These are phyloP conservation scores for Paralagenidium karlingii DNA, from an alignment of 352 stramenopile genomes.

Conservation along the genomic window DNA sequence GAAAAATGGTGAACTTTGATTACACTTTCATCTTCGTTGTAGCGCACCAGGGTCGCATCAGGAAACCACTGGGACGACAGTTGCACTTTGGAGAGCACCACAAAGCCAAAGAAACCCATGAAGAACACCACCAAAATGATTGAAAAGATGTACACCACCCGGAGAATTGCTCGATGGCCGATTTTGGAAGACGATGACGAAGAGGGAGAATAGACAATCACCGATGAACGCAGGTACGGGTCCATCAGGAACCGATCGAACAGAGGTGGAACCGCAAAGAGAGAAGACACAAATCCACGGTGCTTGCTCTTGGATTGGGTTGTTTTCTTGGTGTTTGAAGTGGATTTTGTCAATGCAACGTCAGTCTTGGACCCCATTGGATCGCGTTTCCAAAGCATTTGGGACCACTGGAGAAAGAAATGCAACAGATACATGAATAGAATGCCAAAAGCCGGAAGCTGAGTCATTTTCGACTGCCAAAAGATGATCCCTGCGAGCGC, in stretches of 20 bases:
- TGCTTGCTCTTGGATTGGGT: slow-evolving; percentile 17
- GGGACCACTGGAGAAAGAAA: slow-evolving; percentile 34
- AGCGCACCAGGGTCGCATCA: slow-evolving; percentile 52
- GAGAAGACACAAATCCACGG: too few species aligned
- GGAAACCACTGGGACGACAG: slow-evolving; percentile 63
- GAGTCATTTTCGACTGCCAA: slow-evolving; percentile 56
- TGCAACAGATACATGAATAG: slow-evolving; percentile 71
- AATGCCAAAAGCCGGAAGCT: too few species aligned
- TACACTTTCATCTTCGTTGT: slow-evolving; percentile 27
- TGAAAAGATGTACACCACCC: slow-evolving; percentile 46
- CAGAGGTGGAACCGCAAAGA: too few species aligned
- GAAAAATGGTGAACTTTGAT: slow-evolving; percentile 79
- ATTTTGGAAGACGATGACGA: too few species aligned
- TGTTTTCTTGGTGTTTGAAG: too few species aligned
- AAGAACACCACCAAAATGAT: slow-evolving; percentile 60
- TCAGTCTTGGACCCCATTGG: too few species aligned
- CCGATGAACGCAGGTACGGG: too few species aligned
- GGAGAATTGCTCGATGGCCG: slow-evolving; percentile 40
- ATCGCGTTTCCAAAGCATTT: too few species aligned
- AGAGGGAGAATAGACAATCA: too few species aligned
- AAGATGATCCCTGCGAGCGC: slow-evolving; percentile 33
- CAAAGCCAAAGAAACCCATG: slow-evolving; percentile 57
- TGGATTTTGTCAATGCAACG: too few species aligned
- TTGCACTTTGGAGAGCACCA: slow-evolving; percentile 59
- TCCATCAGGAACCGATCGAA: too few species aligned